These are phyloP conservation scores for Trichoderma cornu-damae DNA, from an alignment of 2,329 filamentous ascomycete species.

Conservation along the genomic window DNA sequence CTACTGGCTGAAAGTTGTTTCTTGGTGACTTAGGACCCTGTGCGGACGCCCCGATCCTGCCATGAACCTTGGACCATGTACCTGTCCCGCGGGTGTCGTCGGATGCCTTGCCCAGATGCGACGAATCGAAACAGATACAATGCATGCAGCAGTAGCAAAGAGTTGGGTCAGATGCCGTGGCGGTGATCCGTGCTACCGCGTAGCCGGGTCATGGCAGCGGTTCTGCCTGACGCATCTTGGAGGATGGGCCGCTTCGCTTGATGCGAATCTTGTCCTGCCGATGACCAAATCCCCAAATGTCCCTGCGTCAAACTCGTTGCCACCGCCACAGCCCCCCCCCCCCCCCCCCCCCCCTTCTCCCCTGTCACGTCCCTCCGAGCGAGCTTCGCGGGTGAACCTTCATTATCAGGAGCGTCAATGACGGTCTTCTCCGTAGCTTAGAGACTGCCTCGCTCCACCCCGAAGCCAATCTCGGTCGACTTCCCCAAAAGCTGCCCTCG, in stretches of 20 bases:
- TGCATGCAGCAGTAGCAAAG: neutral
- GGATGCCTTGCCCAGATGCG: neutral
- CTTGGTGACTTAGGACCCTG: neutral
- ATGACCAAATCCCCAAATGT: neutral
- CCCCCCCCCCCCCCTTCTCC: too few species aligned
- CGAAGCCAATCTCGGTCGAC: conserved; percentile 2
- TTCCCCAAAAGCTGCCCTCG: conserved; percentile 36
- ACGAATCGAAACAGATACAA: neutral
- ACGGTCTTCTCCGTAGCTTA: neutral
- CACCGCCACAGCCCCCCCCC: too few species aligned
- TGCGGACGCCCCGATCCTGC: neutral
- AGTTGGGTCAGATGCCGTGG: conserved; percentile 1
- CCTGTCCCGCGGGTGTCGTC: neutral
- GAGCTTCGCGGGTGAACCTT: neutral
- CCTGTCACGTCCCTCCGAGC: neutral
- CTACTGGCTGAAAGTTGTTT: conserved; percentile 9
- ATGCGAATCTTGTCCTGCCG: neutral
- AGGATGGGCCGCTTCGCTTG: neutral
- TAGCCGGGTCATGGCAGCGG: neutral
- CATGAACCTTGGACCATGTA: neutral
- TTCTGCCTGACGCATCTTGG: neutral
- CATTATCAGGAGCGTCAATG: neutral
- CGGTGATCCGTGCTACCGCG: neutral
- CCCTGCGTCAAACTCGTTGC: neutral
- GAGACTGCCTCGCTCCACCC: neutral